phyloP scores from a whole-genome alignment of 768 basidiomycete species.

The Lyophyllum atratum region DNA sequence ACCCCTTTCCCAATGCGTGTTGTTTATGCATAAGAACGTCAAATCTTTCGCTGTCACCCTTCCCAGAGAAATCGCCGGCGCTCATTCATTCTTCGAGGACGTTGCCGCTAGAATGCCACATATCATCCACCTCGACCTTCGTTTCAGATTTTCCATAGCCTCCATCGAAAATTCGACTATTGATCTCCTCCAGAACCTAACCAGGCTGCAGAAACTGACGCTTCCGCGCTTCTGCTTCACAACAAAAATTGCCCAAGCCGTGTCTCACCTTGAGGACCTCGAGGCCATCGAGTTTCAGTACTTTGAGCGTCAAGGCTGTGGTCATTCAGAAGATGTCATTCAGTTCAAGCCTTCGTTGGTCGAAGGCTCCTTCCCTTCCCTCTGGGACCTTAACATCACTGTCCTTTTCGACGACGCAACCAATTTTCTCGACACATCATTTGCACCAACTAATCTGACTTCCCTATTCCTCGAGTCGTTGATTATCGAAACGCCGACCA shows the following conservation, averaged over 20 bases:
- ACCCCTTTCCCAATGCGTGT: constrained; percentile 31
- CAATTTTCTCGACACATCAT: constrained; percentile 43
- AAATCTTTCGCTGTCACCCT: constrained; percentile 35
- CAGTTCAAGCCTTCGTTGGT: constrained; percentile 44
- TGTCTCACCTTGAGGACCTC: constrained; percentile 46
- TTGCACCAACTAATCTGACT: constrained; percentile 50
- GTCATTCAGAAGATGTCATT: constrained; percentile 43
- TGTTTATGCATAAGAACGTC: constrained; percentile 62
- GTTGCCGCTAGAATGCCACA: constrained; percentile 52
- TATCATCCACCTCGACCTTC: constrained; percentile 48
- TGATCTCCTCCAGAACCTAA: constrained; percentile 23
- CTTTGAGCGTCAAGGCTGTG: constrained; percentile 46
- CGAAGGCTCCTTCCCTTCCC: constrained; percentile 53
- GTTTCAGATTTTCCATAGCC: constrained; percentile 40
- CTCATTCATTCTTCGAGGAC: constrained; percentile 31
- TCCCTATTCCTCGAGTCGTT: constrained; percentile 53
- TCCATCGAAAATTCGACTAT: constrained; percentile 33
- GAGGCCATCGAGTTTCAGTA: constrained; percentile 56
- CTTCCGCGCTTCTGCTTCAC: constrained; percentile 57
- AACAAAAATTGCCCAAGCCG: constrained; percentile 41
- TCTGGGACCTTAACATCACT: constrained; percentile 54
- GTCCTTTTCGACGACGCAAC: constrained; percentile 45
- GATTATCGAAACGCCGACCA: constrained; percentile 40
- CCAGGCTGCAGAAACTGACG: constrained; percentile 46
- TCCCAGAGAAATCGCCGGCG: constrained; percentile 13